Percentiles rank a stretch among this genome's conserved stretches.
Evolutionary conservation across 2,329 filamentous ascomycete genomes (phyloP).

Genomic region (Penicillium italicum): DNA sequence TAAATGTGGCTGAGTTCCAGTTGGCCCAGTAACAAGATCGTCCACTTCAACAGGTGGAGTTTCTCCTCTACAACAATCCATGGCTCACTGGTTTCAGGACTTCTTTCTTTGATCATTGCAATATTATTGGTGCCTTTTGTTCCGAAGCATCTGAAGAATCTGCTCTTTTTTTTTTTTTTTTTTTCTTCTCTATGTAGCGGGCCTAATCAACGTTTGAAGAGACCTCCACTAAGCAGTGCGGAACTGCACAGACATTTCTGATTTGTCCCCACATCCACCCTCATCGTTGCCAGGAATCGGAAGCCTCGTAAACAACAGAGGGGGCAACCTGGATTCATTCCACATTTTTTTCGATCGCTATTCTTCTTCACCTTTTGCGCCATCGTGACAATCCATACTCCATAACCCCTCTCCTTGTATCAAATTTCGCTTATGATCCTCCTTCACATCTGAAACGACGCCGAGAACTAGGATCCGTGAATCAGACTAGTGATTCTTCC

Average conservation of each 20-base stretch:
- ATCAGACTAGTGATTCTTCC: conserved; percentile 14
- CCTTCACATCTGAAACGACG: conserved; percentile 21
- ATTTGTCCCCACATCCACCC: conserved; percentile 20
- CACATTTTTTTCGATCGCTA: not conserved
- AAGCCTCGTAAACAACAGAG: conserved; percentile 24
- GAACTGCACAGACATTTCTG: conserved; percentile 14
- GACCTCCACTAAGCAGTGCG: conserved; percentile 13
- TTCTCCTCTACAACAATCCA: not conserved
- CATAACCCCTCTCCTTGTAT: not conserved
- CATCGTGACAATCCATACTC: conserved; percentile 11
- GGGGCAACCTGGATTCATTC: conserved; percentile 7
- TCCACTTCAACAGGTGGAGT: not conserved
- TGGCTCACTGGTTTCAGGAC: conserved; percentile 7
- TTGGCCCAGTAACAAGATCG: conserved; percentile 10
- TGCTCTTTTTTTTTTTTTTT: not conserved
- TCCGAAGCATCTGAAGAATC: not conserved
- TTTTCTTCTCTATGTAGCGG: not conserved
- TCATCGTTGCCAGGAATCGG: conserved; percentile 17
- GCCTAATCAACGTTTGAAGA: conserved; percentile 1
- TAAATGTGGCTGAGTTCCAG: conserved; percentile 6
- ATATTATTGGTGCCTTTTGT: conserved; percentile 2
- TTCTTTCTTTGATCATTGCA: not conserved
- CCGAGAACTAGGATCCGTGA: conserved; percentile 18
- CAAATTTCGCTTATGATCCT: conserved; percentile 5
- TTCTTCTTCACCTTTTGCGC: not conserved